Base-by-base conservation (phyloP, 768 basidiomycete genomes). In the Tricholoma hemisulphureum region DNA sequence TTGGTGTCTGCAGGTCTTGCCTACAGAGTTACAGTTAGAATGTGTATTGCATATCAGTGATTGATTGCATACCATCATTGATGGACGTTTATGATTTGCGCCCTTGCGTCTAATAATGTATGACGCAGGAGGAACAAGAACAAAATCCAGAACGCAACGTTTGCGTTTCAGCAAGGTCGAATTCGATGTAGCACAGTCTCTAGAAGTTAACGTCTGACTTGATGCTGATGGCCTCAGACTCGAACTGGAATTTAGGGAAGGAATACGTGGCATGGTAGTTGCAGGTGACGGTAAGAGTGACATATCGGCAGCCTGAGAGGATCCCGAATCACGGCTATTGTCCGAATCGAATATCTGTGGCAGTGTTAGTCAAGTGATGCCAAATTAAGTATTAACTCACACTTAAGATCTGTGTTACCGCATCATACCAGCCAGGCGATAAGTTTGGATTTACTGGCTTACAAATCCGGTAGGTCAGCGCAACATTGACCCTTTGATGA, bases 341-440 rank as follows among this genome's bases (percentile, higher is more conserved):
- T 8, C 13, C 18, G 43, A 23, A 49, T 32, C 16, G 21, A 28
- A 57, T 29, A 34, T 51, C 56, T 51, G 26, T 48, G 16, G 46
- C 26, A 26, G 3, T 29, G n/a, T 28, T 49, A 28, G n/a, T 48
- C 5, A 29, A 28, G 8, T 49, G 7, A 49, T n/a, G 4, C 16
- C n/a, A 18, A 28, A 29, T 28, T 10, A 37, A 31, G 55, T 10
- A 16, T 53, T 28, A 28, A 60, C 56, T 39, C 6, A 62, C 63
- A 24, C 51, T 28, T 1, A 53, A 24, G 13, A 64, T 41, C 16
- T 64, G 60, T 6, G 57, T 55, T 34, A 57, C 13, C 3, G 23
- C 50, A 60, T 91, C 89, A 62, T 91, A 91, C 82, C 83, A 90
- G 3, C 89, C 89, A 20, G 69, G 67, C 41, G 21, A 49, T 8